Percentiles rank a stretch among this genome's conserved stretches.
Evolutionary conservation across 495 filamentous ascomycete genomes (phyloP).

Genomic region (Sordaria brevicollis): DNA sequence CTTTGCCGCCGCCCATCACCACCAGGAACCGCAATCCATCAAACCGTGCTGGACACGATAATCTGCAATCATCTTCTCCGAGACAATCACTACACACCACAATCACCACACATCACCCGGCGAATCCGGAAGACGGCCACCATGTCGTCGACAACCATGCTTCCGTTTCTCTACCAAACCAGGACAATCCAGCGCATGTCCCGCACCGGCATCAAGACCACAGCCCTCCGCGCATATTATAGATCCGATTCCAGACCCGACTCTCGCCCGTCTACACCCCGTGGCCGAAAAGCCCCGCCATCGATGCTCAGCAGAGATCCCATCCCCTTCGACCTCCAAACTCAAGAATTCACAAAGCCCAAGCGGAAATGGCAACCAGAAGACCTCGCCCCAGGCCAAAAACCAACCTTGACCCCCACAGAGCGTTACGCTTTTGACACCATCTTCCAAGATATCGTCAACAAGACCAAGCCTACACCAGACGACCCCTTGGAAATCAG

Average conservation of each 20-base stretch:
- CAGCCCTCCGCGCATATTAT: slow-evolving; percentile 9
- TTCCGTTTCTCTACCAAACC: slow-evolving; percentile 67
- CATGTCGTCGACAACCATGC: slow-evolving; percentile 28
- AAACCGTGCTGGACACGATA: background rate
- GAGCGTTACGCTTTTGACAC: slow-evolving; percentile 46
- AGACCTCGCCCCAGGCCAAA: slow-evolving; percentile 7
- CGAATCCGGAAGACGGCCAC: background rate
- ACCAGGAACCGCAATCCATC: background rate
- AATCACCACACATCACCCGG: background rate
- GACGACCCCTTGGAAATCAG: background rate
- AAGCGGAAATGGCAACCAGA: background rate
- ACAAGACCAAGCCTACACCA: background rate
- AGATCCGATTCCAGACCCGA: background rate
- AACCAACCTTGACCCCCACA: slow-evolving; percentile 44
- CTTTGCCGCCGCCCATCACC: background rate
- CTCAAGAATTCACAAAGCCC: slow-evolving; percentile 4
- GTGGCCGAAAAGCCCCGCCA: background rate
- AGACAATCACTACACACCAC: no score
- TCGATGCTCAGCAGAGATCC: slow-evolving; percentile 8
- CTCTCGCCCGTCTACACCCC: background rate
- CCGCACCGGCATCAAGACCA: slow-evolving; percentile 2
- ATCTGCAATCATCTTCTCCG: background rate
- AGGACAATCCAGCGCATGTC: slow-evolving; percentile 40
- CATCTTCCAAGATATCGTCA: slow-evolving; percentile 46
- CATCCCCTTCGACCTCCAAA: slow-evolving; percentile 29